Percentiles rank a stretch among this genome's conserved stretches.
phyloP scores from a whole-genome alignment of 805 yeast species.

The Ogataea nakhonphanomensis region DNA sequence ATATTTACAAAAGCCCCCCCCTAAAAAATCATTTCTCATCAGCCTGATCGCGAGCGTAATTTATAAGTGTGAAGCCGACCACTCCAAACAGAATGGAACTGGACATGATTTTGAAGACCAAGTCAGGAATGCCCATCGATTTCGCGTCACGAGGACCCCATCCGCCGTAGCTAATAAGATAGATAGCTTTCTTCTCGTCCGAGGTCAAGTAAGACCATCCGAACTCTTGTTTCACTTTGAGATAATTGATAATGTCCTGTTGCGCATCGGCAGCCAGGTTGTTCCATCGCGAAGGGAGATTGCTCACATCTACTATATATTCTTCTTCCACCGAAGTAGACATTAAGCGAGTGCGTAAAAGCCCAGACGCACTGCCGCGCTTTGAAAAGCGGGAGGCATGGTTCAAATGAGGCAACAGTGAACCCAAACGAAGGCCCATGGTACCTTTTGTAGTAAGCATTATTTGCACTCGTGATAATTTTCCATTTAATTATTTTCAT shows the following conservation, averaged over 20 bases:
- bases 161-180: conserved; percentile 55
- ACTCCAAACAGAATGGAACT: conserved; percentile 33
- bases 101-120: conserved; percentile 32
- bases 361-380: no score
- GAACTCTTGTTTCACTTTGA: conserved; percentile 36
- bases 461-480: no score
- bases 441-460: no score
- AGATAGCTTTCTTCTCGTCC: conserved; percentile 57
- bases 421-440: no score
- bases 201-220: conserved; percentile 38
- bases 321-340: conserved; percentile 21
- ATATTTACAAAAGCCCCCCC: conserved; percentile 3
- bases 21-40: conserved; percentile 1
- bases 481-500: neutral
- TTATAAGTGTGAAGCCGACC: conserved; percentile 32
- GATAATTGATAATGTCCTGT: conserved; percentile 34
- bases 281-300: conserved; percentile 33
- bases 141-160: conserved; percentile 56
- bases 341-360: no score
- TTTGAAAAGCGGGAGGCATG: no score
- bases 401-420: no score
- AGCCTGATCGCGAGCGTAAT: conserved; percentile 30
- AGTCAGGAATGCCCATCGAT: conserved; percentile 30
- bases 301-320: conserved; percentile 30
- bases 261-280: conserved; percentile 33